A percentile compares a stretch with the other conserved stretches of the same genome.
Conservation (phyloP, 345 rosid species). For the Bruguiera parviflora region DNA sequence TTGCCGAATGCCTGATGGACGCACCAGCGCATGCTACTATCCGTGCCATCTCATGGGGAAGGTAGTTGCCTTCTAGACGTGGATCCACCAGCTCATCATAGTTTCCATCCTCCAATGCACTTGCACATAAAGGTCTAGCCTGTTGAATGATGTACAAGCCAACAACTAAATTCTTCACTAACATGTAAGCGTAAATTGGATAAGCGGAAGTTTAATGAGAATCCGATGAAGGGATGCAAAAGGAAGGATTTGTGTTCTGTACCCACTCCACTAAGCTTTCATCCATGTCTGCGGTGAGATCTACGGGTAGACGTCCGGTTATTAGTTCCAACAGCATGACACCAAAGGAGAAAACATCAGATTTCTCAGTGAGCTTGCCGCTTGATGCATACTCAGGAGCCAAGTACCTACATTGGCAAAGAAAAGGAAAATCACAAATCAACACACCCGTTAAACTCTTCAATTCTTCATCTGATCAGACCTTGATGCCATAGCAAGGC, state of each 20-base stretch:
- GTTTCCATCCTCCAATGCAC: constrained; percentile 52
- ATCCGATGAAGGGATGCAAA: not conserved
- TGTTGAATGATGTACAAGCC: constrained; percentile 22
- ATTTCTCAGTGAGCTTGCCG: constrained; percentile 82
- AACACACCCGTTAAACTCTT: not conserved
- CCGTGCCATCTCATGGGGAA: constrained; percentile 57
- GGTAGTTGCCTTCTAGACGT: constrained; percentile 48
- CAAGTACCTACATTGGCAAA: constrained; percentile 49
- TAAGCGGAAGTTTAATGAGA: not conserved
- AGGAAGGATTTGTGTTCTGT: not conserved
- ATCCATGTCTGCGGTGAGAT: constrained; percentile 54
- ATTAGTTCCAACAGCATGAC: constrained; percentile 82
- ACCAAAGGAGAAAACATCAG: constrained; percentile 89
- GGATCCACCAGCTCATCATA: constrained; percentile 59
- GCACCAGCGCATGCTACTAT: constrained; percentile 81
- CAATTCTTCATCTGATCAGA: not conserved
- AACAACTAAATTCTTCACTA: constrained; percentile 1
- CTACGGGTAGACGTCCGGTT: constrained; percentile 70
- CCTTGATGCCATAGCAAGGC: no score
- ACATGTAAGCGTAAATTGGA: not conserved
- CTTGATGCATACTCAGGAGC: constrained; percentile 97
- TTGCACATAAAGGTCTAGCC: constrained; percentile 67
- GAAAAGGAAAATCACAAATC: not conserved
- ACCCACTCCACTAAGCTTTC: constrained; percentile 95
- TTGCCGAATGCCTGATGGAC: constrained; percentile 62